Evolutionary conservation across 2,329 filamentous ascomycete genomes (phyloP), one percentile per base, ranked within the genome.

Genomic region (Neonectria magnoliae): DNA sequence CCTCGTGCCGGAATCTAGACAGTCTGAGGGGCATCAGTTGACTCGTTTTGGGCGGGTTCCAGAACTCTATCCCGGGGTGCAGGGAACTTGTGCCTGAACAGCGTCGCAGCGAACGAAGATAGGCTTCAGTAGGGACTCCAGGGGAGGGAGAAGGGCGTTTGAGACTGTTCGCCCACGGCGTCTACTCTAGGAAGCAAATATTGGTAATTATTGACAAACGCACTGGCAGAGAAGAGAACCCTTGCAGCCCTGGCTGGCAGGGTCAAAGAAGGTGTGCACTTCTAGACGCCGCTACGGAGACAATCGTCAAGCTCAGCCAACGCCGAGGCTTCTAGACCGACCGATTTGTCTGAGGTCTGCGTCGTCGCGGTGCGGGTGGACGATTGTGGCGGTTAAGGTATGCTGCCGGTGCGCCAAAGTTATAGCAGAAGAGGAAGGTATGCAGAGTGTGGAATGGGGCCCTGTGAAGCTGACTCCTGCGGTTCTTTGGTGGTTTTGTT

Each of bases 21-120:
- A 57, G 44, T n/a, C 60, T 58, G 41, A 22, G 33, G 22, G 31
- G 56, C 29, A 53, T 44, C 55, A 56, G 60, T 61, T 53, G 38
- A 42, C 69, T 69, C 53, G 6, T 64, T 71, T 66, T 27, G 68
- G 68, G 33, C 69, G 68, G 66, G 61, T 50, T 52, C 66, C 27
- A 64, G 56, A 71, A 71, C 70, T 62, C 71, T 72, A 71, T 63
- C 56, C 66, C 62, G 29, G 63, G 67, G 60, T 56, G 57, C 57
- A 66, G 27, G 57, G 66, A 27, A 59, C 14, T n/a, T n/a, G 57
- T 65, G 42, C 55, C 57, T 60, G 42, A 18, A 27, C 29, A 61
- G 58, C 45, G 59, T 61, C 36, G 59, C 45, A 68, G 51, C 38
- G 59, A 41, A 41, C 33, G n/a, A 42, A 27, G 51, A 42, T 31